Percentiles rank a stretch among this genome's conserved stretches.
These are phyloP conservation scores for Beauveria pseudobassiana DNA, from an alignment of 2,329 filamentous ascomycete genomes.

Conservation along the genomic window DNA sequence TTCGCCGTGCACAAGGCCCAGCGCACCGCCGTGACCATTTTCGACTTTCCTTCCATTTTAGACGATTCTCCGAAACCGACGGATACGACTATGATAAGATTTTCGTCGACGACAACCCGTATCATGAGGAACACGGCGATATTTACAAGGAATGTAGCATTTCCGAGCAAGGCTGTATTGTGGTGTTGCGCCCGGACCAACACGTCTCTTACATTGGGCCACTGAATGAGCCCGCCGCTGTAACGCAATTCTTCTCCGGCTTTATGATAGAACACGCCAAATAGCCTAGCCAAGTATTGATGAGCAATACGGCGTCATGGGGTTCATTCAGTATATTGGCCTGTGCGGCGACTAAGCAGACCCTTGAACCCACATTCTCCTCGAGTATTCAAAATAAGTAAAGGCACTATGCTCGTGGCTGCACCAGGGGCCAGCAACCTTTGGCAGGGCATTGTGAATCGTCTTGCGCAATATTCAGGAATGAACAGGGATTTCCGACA, in stretches of 20 bases:
- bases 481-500: too few species aligned
- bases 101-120: conserved; percentile 45
- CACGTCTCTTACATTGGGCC: conserved; percentile 45
- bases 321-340: too few species aligned
- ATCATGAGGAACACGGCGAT: conserved; percentile 44
- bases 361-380: too few species aligned
- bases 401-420: too few species aligned
- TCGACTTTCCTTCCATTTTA: conserved; percentile 45
- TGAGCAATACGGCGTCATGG: too few species aligned
- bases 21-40: conserved; percentile 39
- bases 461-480: too few species aligned
- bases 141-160: conserved; percentile 54
- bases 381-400: too few species aligned
- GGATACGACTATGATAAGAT: conserved; percentile 53
- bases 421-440: too few species aligned
- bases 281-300: not conserved
- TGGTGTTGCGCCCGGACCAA: conserved; percentile 59
- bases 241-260: conserved; percentile 28
- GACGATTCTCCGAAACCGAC: conserved; percentile 34
- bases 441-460: too few species aligned
- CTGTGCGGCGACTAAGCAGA: too few species aligned
- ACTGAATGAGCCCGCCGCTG: conserved; percentile 27
- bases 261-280: conserved; percentile 15
- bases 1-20: conserved; percentile 51
- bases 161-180: conserved; percentile 44